Percentiles rank a stretch among this genome's conserved stretches.
These are phyloP conservation scores for Pyropia yezoensis DNA, from an alignment of 23 red algal species.

Conservation along the genomic window DNA sequence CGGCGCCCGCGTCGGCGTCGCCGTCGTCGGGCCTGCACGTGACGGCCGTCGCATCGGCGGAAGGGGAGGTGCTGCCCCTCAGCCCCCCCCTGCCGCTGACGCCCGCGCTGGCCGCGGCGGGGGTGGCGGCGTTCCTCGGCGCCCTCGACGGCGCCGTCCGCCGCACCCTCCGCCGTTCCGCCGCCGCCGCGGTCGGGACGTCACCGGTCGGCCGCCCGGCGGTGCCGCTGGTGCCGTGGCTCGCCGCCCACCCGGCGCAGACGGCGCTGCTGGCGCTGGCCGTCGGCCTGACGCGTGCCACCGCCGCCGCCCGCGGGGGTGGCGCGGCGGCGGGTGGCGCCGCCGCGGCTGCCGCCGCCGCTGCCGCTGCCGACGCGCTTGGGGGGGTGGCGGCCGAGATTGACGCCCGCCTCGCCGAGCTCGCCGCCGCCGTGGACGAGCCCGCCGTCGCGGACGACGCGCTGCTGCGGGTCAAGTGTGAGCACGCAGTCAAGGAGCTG, in stretches of 20 bases:
- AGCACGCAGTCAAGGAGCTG: constrained; percentile 54
- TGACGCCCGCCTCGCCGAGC: neutral
- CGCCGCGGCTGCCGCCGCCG: neutral
- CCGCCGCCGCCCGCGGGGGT: constrained; percentile 1
- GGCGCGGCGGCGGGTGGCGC: neutral
- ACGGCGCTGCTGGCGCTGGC: too few species aligned
- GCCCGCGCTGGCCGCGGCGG: too few species aligned
- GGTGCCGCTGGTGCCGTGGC: too few species aligned
- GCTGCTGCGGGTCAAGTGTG: constrained; percentile 5
- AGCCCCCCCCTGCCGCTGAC: too few species aligned
- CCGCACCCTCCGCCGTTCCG: too few species aligned
- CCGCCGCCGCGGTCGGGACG: too few species aligned
- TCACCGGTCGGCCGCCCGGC: too few species aligned
- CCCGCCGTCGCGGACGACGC: neutral
- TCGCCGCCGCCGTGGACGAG: neutral
- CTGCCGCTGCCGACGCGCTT: neutral
- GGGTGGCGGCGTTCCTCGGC: too few species aligned
- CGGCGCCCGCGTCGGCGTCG: constrained; percentile 8
- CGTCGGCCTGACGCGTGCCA: neutral
- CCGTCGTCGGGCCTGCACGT: constrained; percentile 16
- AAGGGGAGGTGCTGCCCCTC: neutral
- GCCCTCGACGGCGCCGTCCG: too few species aligned
- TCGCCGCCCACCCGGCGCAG: too few species aligned
- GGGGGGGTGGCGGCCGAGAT: neutral
- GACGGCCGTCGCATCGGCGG: constrained; percentile 3